Evolutionary conservation across 179 eudicot genomes (phyloP).

Genomic region (Vitellaria paradoxa): DNA sequence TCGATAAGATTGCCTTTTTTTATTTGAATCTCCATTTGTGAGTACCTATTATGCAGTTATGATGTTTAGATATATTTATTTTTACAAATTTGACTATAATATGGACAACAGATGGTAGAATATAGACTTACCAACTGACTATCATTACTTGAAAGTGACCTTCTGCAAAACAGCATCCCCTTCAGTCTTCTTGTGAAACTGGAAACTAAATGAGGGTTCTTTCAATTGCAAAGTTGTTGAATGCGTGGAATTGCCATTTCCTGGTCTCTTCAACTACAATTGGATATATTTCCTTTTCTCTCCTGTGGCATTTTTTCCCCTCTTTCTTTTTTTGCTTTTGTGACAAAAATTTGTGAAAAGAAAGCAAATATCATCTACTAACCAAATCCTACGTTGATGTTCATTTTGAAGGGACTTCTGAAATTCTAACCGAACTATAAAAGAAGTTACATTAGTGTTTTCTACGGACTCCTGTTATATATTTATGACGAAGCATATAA

Average conservation of each 20-base stretch:
- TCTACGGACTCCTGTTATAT: neutral
- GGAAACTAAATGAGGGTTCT: neutral
- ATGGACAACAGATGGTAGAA: neutral
- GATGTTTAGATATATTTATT: neutral
- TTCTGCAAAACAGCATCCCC: neutral
- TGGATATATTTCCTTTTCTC: neutral
- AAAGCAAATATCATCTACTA: neutral
- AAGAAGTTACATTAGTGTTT: neutral
- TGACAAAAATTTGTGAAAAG: neutral
- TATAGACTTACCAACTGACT: neutral
- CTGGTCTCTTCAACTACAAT: neutral
- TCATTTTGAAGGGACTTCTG: neutral
- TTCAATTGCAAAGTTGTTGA: neutral
- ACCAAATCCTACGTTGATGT: neutral
- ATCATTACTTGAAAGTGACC: neutral
- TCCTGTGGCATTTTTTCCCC: too few species aligned
- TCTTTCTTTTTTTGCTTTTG: too few species aligned
- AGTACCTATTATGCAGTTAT: neutral
- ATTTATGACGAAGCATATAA: neutral
- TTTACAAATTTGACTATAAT: neutral
- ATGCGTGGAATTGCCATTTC: neutral
- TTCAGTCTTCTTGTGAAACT: neutral
- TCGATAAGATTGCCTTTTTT: neutral
- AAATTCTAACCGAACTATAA: neutral
- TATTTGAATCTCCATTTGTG: neutral